A percentile compares a stretch with the other conserved stretches of the same genome.
Evolutionary conservation across 2,329 filamentous ascomycete species (phyloP).

Genomic region (Penicillium italicum): DNA sequence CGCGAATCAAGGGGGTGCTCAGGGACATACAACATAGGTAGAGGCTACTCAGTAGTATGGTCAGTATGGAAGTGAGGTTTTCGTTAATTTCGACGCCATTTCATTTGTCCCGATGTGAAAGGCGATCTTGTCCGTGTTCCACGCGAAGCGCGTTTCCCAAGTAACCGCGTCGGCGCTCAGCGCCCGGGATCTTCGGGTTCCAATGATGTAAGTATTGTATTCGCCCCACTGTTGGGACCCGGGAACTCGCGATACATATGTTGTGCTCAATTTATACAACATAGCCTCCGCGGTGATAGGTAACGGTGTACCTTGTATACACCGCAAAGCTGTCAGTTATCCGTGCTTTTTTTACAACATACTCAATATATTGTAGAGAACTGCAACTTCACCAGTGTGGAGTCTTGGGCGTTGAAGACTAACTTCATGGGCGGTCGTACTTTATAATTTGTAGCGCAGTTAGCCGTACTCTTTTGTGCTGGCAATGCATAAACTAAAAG

Average conservation of each 20-base stretch:
- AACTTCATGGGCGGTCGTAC: neutral
- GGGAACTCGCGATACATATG: slow-evolving; percentile 18
- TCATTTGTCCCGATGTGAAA: neutral
- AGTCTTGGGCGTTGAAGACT: neutral
- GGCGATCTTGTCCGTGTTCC: slow-evolving; percentile 4
- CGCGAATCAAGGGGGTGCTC: slow-evolving; percentile 12
- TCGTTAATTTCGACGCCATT: neutral
- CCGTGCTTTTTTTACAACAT: no score
- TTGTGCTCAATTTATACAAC: slow-evolving; percentile 3
- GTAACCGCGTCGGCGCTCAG: slow-evolving; percentile 26
- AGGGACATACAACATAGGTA: no score
- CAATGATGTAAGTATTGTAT: slow-evolving; percentile 16
- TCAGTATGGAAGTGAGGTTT: neutral
- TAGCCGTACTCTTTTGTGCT: neutral
- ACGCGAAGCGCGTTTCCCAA: slow-evolving; percentile 27
- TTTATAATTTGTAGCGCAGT: neutral
- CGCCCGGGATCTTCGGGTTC: slow-evolving; percentile 20
- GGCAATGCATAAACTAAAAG: neutral
- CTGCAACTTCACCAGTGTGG: neutral
- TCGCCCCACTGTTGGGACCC: slow-evolving; percentile 19
- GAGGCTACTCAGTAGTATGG: neutral
- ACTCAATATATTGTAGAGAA: no score
- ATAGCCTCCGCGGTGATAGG: slow-evolving; percentile 6
- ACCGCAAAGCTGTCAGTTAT: no score
- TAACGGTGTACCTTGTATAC: slow-evolving; percentile 1